These are phyloP conservation scores for Venturia pyrina DNA, from an alignment of 2,329 filamentous ascomycete species.

Conservation along the genomic window DNA sequence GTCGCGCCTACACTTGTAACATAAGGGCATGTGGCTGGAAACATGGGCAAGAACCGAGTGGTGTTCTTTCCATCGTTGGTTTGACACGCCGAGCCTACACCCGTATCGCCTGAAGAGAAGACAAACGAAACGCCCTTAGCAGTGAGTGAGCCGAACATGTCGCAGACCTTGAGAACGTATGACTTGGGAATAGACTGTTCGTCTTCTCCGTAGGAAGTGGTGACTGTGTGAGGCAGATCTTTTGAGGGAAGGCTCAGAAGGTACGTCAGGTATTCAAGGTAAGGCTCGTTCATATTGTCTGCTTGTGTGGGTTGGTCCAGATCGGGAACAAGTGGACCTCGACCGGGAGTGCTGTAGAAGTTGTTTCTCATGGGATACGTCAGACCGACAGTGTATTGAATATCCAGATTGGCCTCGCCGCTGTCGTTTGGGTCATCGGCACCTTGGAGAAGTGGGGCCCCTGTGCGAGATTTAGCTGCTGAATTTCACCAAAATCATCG, in stretches of 20 bases:
- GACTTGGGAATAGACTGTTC: slow-evolving; percentile 28
- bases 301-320: slow-evolving; percentile 33
- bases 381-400: slow-evolving; percentile 12
- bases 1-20: slow-evolving; percentile 33
- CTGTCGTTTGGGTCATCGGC: slow-evolving; percentile 1
- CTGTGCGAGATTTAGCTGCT: background rate
- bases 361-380: slow-evolving; percentile 12
- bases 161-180: slow-evolving; percentile 29
- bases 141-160: slow-evolving; percentile 30
- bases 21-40: slow-evolving; percentile 38
- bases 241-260: slow-evolving; percentile 24
- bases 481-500: background rate
- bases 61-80: slow-evolving; percentile 36
- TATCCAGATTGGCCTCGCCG: slow-evolving; percentile 12
- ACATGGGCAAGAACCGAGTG: slow-evolving; percentile 34
- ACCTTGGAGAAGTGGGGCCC: background rate
- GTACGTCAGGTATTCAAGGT: slow-evolving; percentile 30
- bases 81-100: slow-evolving; percentile 33
- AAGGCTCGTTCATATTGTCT: slow-evolving; percentile 39
- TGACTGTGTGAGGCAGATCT: slow-evolving; percentile 20
- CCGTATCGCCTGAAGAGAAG: slow-evolving; percentile 30
- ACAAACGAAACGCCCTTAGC: slow-evolving; percentile 30
- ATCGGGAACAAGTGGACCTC: slow-evolving; percentile 33
- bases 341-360: slow-evolving; percentile 13
- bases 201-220: slow-evolving; percentile 31